These are phyloP conservation scores for Candida argentea DNA, from an alignment of 805 yeast species.

Conservation along the genomic window DNA sequence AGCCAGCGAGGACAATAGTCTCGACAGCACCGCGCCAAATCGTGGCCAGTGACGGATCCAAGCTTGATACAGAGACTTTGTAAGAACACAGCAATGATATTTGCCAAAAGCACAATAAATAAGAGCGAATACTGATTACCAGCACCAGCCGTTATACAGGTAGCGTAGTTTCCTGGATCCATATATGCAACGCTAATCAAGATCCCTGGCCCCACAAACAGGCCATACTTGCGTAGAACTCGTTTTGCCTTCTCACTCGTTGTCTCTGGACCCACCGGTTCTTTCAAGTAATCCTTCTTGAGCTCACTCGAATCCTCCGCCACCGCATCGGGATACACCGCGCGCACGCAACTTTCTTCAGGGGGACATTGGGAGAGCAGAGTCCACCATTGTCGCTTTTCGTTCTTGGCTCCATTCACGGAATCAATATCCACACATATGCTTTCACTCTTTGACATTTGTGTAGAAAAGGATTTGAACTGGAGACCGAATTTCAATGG, in stretches of 20 bases:
- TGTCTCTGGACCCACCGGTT: too few species aligned
- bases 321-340: too few species aligned
- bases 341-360: too few species aligned
- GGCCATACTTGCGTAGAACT: conserved; percentile 22
- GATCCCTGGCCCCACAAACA: conserved; percentile 38
- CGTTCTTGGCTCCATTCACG: too few species aligned
- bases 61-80: conserved; percentile 35
- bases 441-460: too few species aligned
- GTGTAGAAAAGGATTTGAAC: too few species aligned
- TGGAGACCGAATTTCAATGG: too few species aligned
- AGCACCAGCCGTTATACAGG: conserved; percentile 40
- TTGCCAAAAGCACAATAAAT: conserved; percentile 33
- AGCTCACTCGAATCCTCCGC: too few species aligned
- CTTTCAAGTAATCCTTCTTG: too few species aligned
- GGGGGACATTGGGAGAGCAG: too few species aligned
- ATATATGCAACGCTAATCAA: conserved; percentile 41
- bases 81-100: conserved; percentile 35
- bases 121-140: conserved; percentile 31
- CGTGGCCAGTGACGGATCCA: conserved; percentile 41
- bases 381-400: too few species aligned
- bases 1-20: conserved; percentile 30
- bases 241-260: background rate
- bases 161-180: conserved; percentile 46
- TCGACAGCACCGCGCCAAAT: conserved; percentile 35
- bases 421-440: too few species aligned